Evolutionary conservation across 2,329 filamentous ascomycete genomes (phyloP), one percentile per base, ranked within the genome.

Genomic region (Didymella keratinophila): DNA sequence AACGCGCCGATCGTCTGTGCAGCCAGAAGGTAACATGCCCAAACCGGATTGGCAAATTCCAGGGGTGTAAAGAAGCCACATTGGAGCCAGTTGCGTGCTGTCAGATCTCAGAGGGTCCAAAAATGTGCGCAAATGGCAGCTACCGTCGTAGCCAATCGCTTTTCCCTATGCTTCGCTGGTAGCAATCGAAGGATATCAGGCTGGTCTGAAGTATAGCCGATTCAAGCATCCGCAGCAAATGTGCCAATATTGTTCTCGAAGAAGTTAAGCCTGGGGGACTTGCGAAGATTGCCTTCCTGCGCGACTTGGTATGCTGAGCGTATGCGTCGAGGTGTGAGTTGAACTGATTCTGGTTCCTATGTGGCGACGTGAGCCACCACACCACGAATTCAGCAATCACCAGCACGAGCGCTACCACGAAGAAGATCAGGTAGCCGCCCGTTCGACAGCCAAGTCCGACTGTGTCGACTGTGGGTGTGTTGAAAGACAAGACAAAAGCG

Each of bases 401-500:
- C 1, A 77, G 62, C 1, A 64, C 61, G 2, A 72, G 57, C 14
- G 71, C 68, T 7, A 74, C 48, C 21, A 72, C 47, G 7, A 70
- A 62, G 54, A 78, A 80, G 25, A 80, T 67, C 20, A 78, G 65
- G 54, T 81, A 81, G 9, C 76, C 77, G 9, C 78, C 78, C 39
- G 74, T 66, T 25, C 65, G 64, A 32, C 65, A 68, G 2, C 77
- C 34, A 58, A 81, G 66, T 2, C 79, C 79, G 0, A 80, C 78
- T 1, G 78, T 80, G 2, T 79, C 79, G 0, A 80, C 78, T 1
- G 78, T 80, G 2, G 79, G 79, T 0, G 79, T 80, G 56, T 72
- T 77, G 60, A 71, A 80, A 0, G 76, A 78, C 16, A 80, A 55
- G 16, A 78, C 66, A 59, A 78, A 79, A 2, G 76, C 74, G 1